These are phyloP conservation scores for Plasmodium chabaudi DNA, from an alignment of 169 alveolate genomes.

Conservation along the genomic window DNA sequence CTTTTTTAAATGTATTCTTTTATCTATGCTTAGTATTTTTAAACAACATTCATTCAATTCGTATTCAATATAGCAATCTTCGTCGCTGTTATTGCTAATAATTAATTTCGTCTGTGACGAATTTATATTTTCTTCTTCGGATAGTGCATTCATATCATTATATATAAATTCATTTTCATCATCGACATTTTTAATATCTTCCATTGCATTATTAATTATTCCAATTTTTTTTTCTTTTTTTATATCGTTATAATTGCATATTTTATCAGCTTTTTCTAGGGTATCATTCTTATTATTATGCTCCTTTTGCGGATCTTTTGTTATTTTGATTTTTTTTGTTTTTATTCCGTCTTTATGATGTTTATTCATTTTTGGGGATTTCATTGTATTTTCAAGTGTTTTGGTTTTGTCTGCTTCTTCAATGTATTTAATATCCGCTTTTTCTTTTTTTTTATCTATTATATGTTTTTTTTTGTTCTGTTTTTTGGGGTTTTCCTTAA, in stretches of 20 bases:
- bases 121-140: conserved; percentile 27
- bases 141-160: conserved; percentile 1
- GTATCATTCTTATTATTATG: neutral
- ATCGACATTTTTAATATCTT: neutral
- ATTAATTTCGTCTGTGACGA: conserved; percentile 26
- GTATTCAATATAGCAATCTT: conserved; percentile 65
- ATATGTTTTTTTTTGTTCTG: conserved; percentile 3
- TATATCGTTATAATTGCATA: neutral
- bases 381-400: neutral
- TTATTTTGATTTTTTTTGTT: neutral
- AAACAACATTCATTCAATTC: conserved; percentile 51
- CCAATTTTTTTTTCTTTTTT: conserved; percentile 10
- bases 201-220: neutral
- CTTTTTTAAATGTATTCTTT: conserved; percentile 31
- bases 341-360: neutral
- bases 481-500: neutral
- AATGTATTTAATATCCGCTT: neutral
- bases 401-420: neutral
- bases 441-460: neutral
- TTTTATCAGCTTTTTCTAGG: neutral
- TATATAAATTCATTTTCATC: neutral
- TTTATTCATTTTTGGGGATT: neutral
- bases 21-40: conserved; percentile 12
- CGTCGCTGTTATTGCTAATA: conserved; percentile 61
- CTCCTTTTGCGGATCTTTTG: neutral